Percentiles rank a stretch among this genome's conserved stretches.
These are phyloP conservation scores for Lotmaria passim DNA, from an alignment of 208 protist species.

Conservation along the genomic window DNA sequence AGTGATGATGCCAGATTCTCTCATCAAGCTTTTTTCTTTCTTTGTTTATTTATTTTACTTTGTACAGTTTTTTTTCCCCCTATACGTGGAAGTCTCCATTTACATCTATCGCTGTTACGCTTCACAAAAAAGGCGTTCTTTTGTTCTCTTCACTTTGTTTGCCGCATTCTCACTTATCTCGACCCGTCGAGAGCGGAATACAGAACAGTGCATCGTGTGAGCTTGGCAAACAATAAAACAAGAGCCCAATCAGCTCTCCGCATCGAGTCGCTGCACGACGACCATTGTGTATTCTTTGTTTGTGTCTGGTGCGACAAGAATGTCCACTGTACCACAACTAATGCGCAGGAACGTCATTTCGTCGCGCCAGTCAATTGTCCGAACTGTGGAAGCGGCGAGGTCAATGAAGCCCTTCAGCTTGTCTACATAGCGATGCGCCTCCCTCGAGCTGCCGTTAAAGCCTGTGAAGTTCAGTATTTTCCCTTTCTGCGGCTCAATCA, in stretches of 20 bases:
- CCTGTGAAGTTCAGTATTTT: constrained; percentile 65
- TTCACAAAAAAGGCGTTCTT: too few species aligned
- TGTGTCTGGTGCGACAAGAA: constrained; percentile 78
- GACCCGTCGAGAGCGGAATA: too few species aligned
- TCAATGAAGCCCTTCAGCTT: constrained; percentile 72
- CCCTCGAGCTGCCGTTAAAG: constrained; percentile 53
- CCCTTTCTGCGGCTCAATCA: constrained; percentile 67
- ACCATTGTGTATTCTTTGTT: constrained; percentile 82
- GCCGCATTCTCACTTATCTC: too few species aligned
- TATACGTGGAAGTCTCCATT: too few species aligned
- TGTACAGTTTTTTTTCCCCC: too few species aligned
- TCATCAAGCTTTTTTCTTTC: too few species aligned
- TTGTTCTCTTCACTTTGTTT: too few species aligned
- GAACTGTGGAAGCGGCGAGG: constrained; percentile 71
- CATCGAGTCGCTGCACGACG: constrained; percentile 69
- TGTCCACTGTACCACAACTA: constrained; percentile 65
- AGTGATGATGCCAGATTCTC: too few species aligned
- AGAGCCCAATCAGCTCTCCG: background rate
- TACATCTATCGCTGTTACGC: too few species aligned
- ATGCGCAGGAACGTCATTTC: constrained; percentile 85
- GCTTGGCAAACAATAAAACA: too few species aligned
- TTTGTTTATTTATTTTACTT: too few species aligned
- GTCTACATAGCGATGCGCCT: constrained; percentile 61
- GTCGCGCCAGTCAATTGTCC: constrained; percentile 80
- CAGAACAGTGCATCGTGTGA: too few species aligned